Evolutionary conservation across 805 yeast species (phyloP).

Genomic region (Myxozyma neotropica): DNA sequence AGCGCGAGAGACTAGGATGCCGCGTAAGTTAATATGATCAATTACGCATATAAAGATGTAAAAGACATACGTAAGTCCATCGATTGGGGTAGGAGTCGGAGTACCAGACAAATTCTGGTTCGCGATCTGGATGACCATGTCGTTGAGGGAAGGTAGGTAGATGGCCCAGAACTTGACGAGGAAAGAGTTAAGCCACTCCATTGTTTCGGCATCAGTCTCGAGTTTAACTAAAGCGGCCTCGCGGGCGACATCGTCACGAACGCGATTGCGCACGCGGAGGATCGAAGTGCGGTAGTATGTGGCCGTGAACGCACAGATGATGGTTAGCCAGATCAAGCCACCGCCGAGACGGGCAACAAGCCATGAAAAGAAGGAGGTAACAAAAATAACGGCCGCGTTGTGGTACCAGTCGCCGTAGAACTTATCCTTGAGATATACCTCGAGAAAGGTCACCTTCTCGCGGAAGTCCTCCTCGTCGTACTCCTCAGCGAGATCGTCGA

Average conservation of each 20-base stretch:
- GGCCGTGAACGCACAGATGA: conserved; percentile 63
- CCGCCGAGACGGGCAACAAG: conserved; percentile 74
- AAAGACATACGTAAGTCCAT: conserved; percentile 57
- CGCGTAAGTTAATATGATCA: no score
- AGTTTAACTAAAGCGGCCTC: conserved; percentile 78
- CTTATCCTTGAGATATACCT: conserved; percentile 70
- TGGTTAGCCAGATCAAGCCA: conserved; percentile 77
- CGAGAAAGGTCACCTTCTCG: conserved; percentile 67
- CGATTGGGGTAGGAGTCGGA: conserved; percentile 77
- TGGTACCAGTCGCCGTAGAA: conserved; percentile 97
- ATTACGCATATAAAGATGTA: no score
- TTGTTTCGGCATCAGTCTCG: conserved; percentile 86
- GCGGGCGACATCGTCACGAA: conserved; percentile 81
- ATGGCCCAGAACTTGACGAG: conserved; percentile 89
- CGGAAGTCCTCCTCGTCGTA: conserved; percentile 28
- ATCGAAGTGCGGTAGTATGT: conserved; percentile 81
- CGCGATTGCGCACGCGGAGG: conserved; percentile 70
- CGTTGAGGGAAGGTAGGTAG: conserved; percentile 86
- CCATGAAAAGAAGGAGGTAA: conserved; percentile 75
- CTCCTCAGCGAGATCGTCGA: conserved; percentile 17
- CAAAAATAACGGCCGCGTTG: conserved; percentile 68
- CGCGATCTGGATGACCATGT: conserved; percentile 79
- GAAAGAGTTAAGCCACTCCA: conserved; percentile 94
- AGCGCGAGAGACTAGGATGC: conserved; percentile 38
- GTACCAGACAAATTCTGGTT: conserved; percentile 80